A percentile compares a stretch with the other conserved stretches of the same genome.
These are phyloP conservation scores for Hemisphaericaspora subhashii DNA, from an alignment of 1,139 yeast genomes.

Conservation along the genomic window DNA sequence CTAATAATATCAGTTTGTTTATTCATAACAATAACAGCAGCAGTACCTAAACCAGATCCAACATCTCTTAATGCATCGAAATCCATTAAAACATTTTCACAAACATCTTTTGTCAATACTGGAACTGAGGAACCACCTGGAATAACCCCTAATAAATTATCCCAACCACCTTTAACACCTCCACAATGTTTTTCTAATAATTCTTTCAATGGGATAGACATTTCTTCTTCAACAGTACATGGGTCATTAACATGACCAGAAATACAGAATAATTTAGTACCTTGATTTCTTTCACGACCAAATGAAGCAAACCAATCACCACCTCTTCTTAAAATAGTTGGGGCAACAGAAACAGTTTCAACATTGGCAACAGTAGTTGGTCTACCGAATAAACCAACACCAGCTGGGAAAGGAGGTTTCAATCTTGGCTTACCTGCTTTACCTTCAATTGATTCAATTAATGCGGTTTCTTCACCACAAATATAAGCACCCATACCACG, in stretches of 20 bases:
- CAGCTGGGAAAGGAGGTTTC: slow-evolving; percentile 94
- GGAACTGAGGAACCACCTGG: slow-evolving; percentile 93
- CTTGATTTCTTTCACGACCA: slow-evolving; percentile 81
- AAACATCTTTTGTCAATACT: slow-evolving; percentile 63
- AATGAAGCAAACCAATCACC: slow-evolving; percentile 81
- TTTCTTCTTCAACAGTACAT: slow-evolving; percentile 89
- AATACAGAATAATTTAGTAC: slow-evolving; percentile 80
- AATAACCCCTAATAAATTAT: slow-evolving; percentile 77
- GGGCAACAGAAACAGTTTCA: slow-evolving; percentile 86
- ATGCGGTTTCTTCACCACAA: slow-evolving; percentile 89
- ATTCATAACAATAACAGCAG: slow-evolving; percentile 89
- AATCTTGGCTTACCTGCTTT: slow-evolving; percentile 91
- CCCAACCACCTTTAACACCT: slow-evolving; percentile 91
- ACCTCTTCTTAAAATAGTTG: slow-evolving; percentile 85
- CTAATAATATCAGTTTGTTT: slow-evolving; percentile 80
- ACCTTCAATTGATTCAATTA: slow-evolving; percentile 85
- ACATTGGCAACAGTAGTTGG: slow-evolving; percentile 89
- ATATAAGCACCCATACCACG: slow-evolving; percentile 92
- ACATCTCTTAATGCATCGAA: slow-evolving; percentile 81
- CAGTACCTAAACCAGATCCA: slow-evolving; percentile 87
- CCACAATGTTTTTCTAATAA: slow-evolving; percentile 86
- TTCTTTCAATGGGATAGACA: slow-evolving; percentile 83
- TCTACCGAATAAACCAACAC: slow-evolving; percentile 86
- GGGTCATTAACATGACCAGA: slow-evolving; percentile 91
- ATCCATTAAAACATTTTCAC: slow-evolving; percentile 77